A percentile compares a stretch with the other conserved stretches of the same genome.
Conservation (phyloP, 257 asterid genomes). For the Prunella vulgaris region DNA sequence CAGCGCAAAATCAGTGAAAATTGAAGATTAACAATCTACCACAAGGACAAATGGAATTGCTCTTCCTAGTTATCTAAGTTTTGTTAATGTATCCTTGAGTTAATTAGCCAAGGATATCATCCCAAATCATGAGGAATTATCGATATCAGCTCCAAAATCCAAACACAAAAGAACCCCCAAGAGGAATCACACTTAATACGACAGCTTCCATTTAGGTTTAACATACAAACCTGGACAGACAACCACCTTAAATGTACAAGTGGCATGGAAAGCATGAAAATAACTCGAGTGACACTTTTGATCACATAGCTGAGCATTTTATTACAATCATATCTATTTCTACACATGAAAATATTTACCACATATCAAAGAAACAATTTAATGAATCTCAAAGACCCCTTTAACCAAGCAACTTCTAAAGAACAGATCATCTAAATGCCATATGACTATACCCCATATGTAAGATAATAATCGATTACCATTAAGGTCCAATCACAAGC, state of each 20-base stretch:
- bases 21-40: background rate
- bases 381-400: background rate
- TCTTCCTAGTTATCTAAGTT: background rate
- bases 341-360: background rate
- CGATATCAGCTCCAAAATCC: background rate
- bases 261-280: background rate
- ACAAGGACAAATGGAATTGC: background rate
- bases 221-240: background rate
- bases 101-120: background rate
- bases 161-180: background rate
- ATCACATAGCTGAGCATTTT: background rate
- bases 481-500: background rate
- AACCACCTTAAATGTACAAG: background rate
- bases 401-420: background rate
- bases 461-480: background rate
- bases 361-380: background rate
- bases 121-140: background rate
- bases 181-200: background rate
- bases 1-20: constrained; percentile 3
- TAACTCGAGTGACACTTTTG: background rate
- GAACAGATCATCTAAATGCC: background rate
- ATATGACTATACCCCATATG: background rate
- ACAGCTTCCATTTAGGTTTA: background rate
- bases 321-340: background rate
- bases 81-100: constrained; percentile 5